phyloP scores from a whole-genome alignment of 2,329 filamentous ascomycete genomes.

The Hypoxylon rubiginosum region DNA sequence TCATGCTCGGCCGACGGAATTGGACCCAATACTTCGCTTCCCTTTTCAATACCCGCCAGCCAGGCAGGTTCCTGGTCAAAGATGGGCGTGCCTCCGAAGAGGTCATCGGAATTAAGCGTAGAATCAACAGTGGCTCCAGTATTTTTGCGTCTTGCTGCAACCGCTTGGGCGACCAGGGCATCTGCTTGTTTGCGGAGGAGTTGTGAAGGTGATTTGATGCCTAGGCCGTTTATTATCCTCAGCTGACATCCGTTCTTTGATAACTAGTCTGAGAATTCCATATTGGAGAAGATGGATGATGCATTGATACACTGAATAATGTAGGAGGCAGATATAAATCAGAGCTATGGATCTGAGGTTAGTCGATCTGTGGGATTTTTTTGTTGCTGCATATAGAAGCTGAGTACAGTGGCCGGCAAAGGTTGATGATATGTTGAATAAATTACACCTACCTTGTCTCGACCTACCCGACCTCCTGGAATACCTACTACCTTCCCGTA shows the following conservation, averaged over 20 bases:
- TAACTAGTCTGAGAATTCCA: not conserved
- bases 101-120: not conserved
- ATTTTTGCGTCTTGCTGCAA: not conserved
- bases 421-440: not conserved
- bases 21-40: not conserved
- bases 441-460: not conserved
- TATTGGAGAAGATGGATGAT: not conserved
- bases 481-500: not conserved
- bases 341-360: not conserved
- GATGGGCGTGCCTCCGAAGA: not conserved
- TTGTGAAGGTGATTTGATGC: not conserved
- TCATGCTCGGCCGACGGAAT: not conserved
- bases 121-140: not conserved
- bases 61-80: not conserved
- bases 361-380: not conserved
- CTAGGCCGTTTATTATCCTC: not conserved
- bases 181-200: not conserved
- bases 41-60: not conserved
- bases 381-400: not conserved
- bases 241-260: not conserved
- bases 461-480: not conserved
- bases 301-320: not conserved
- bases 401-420: not conserved
- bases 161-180: not conserved
- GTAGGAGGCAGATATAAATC: not conserved